Evolutionary conservation across 2,329 filamentous ascomycete species (phyloP).

Genomic region (Aurifilum marmelostoma): DNA sequence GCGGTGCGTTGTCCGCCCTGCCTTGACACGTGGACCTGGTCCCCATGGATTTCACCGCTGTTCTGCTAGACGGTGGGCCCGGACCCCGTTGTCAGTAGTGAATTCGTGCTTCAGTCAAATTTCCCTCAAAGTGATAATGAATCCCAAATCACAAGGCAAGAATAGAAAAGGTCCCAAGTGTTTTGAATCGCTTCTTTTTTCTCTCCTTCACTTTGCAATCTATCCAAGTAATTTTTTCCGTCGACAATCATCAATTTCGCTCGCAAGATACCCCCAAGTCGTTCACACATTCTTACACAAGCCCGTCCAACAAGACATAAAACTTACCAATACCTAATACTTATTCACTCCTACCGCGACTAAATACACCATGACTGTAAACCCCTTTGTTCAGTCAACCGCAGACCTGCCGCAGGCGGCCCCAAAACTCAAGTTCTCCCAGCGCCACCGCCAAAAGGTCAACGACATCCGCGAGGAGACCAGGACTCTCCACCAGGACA

Average conservation of each 20-base stretch:
- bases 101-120: background rate
- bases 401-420: constrained; percentile 11
- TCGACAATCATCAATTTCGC: background rate
- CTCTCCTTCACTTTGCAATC: too few relatives aligned
- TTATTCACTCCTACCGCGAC: background rate
- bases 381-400: background rate
- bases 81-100: background rate
- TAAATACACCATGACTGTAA: constrained; percentile 1
- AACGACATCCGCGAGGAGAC: constrained; percentile 7
- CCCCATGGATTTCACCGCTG: constrained; percentile 13
- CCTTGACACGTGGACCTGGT: constrained; percentile 6
- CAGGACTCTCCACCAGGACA: background rate
- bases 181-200: too few relatives aligned
- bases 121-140: constrained; percentile 7
- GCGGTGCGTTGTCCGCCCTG: constrained; percentile 2
- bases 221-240: background rate
- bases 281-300: too few relatives aligned
- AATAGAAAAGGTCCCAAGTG: too few relatives aligned
- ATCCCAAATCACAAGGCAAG: background rate
- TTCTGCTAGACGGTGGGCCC: background rate
- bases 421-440: background rate
- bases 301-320: too few relatives aligned
- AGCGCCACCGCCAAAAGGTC: constrained; percentile 9
- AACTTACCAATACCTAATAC: background rate
- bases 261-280: background rate